Evolutionary conservation across 108 stramenopile genomes (phyloP).

Genomic region (Nitzschia inconspicua): DNA sequence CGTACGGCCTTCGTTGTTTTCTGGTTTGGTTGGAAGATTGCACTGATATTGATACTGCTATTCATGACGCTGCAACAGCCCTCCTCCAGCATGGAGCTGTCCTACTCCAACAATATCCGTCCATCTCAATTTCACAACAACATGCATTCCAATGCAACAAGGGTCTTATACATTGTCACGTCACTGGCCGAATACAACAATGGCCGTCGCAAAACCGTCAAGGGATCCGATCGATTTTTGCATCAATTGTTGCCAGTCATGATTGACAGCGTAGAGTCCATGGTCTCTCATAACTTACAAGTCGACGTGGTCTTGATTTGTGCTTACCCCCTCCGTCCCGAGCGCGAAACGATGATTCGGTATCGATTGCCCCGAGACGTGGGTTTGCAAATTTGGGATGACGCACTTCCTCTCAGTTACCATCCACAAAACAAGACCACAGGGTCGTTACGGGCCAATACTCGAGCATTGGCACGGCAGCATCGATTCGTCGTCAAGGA

Average conservation of each 20-base stretch:
- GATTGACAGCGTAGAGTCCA: slow-evolving; percentile 55
- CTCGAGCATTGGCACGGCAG: slow-evolving; percentile 69
- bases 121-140: not conserved
- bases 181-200: slow-evolving; percentile 67
- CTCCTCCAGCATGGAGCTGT: too few relatives aligned
- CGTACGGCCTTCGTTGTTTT: slow-evolving; percentile 26
- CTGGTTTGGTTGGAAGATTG: slow-evolving; percentile 43
- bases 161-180: slow-evolving; percentile 69
- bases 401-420: slow-evolving; percentile 67
- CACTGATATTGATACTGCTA: slow-evolving; percentile 17
- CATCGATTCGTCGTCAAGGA: slow-evolving; percentile 82
- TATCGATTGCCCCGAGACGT: slow-evolving; percentile 57
- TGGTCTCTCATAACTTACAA: slow-evolving; percentile 47
- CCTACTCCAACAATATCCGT: not conserved
- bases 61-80: not conserved
- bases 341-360: slow-evolving; percentile 44
- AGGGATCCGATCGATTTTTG: slow-evolving; percentile 65
- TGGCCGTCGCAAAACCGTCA: slow-evolving; percentile 44
- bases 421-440: slow-evolving; percentile 11
- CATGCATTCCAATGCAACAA: not conserved
- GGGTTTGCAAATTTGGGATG: slow-evolving; percentile 74
- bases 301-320: slow-evolving; percentile 67
- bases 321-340: slow-evolving; percentile 30
- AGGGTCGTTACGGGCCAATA: slow-evolving; percentile 2
- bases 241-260: slow-evolving; percentile 64